These are phyloP conservation scores for Endotrypanum monterogeii DNA, from an alignment of 208 protist species.

Conservation along the genomic window DNA sequence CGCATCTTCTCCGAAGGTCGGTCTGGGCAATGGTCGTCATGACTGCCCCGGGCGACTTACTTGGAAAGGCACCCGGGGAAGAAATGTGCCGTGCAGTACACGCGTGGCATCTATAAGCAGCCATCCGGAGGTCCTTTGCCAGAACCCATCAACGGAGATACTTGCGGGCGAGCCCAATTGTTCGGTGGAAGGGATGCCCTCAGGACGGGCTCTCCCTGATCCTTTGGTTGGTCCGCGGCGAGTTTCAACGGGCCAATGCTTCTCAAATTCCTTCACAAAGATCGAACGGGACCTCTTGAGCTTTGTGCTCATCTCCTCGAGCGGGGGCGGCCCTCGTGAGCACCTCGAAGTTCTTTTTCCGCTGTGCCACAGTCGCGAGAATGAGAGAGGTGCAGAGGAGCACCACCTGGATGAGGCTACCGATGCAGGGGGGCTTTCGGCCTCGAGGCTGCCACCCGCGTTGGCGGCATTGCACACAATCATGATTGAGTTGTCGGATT, in stretches of 20 bases:
- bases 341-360: constrained; percentile 1
- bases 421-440: background rate
- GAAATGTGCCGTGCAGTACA: background rate
- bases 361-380: background rate
- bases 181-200: background rate
- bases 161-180: background rate
- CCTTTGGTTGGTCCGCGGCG: background rate
- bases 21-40: background rate
- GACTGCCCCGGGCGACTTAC: background rate
- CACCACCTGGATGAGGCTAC: background rate
- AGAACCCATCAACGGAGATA: background rate
- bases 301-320: constrained; percentile 29
- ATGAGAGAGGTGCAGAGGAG: background rate
- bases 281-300: constrained; percentile 23
- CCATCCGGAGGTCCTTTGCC: background rate
- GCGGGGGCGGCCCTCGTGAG: background rate
- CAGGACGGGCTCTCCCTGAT: too few relatives aligned
- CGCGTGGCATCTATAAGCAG: background rate
- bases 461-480: constrained; percentile 10
- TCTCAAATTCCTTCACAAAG: background rate
- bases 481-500: background rate
- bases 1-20: background rate
- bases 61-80: background rate
- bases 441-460: constrained; percentile 1
- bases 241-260: background rate